phyloP scores from a whole-genome alignment of 1,284 basidiomycete genomes.

The Peniophora sp. region DNA sequence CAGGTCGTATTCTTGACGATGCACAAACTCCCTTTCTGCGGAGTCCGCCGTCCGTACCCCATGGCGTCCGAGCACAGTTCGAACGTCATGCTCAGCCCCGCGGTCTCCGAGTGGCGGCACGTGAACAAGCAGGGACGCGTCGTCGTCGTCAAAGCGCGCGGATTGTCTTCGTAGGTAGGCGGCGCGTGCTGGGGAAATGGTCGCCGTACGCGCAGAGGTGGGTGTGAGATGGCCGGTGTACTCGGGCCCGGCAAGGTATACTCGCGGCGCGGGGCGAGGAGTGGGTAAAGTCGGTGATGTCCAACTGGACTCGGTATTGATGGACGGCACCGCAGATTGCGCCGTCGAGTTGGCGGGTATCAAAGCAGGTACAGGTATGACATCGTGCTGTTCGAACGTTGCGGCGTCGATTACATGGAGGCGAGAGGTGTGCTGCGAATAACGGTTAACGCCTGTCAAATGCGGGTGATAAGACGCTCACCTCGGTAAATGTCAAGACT shows the following conservation, averaged over 20 bases:
- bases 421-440: slow-evolving; percentile 57
- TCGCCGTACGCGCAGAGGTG: not conserved
- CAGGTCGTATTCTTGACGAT: slow-evolving; percentile 12
- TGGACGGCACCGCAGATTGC: not conserved
- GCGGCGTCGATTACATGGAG: slow-evolving; percentile 74
- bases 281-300: slow-evolving; percentile 5
- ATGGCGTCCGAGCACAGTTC: slow-evolving; percentile 44
- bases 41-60: slow-evolving; percentile 18
- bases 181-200: slow-evolving; percentile 1
- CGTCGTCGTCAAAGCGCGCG: slow-evolving; percentile 18
- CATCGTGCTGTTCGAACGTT: slow-evolving; percentile 70
- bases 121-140: slow-evolving; percentile 36
- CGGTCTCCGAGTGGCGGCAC: slow-evolving; percentile 51
- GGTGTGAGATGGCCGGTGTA: slow-evolving; percentile 9
- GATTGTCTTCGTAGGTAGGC: not conserved
- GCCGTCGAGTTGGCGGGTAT: slow-evolving; percentile 15
- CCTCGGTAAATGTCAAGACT: slow-evolving; percentile 80
- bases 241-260: slow-evolving; percentile 18
- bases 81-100: slow-evolving; percentile 53
- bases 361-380: slow-evolving; percentile 51
- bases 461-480: slow-evolving; percentile 22
- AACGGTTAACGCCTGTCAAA: slow-evolving; percentile 1
- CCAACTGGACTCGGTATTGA: slow-evolving; percentile 1
- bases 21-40: slow-evolving; percentile 1
- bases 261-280: slow-evolving; percentile 6